Evolutionary conservation across 2,329 filamentous ascomycete species (phyloP), one percentile per base, ranked within the genome.

Genomic region (Ceratocystis harringtonii): DNA sequence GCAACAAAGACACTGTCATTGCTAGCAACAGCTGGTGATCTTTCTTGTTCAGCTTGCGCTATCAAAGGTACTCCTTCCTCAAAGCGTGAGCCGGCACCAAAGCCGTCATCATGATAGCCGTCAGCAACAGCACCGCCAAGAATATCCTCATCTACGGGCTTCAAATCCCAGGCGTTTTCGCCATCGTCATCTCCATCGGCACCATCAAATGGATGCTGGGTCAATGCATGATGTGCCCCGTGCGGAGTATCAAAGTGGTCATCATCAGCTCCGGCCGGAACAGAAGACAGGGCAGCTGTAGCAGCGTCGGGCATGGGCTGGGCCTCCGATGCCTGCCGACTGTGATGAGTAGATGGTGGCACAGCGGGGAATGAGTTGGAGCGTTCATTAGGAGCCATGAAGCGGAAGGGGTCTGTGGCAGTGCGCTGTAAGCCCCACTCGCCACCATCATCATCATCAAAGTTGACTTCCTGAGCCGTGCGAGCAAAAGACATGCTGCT

Each of bases 21-120:
- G 28, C 6, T 4, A 28, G 52, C 19, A 60, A 69, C 15, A 72
- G 72, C 3, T 1, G 36, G 10, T 15, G 36, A 41, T 15, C 10
- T 41, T 3, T 41, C 36, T 41, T 41, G 36, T 15, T 41, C 36
- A 41, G 69, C 67, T 50, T 75, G 69, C 2, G 71, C 65, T 61
- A 84, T 83, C 67, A 90, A 74, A 0, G 87, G 86, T 3, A 90
- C 67, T 0, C 87, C 87, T 74, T 90, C 87, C 66, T 88, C 86
- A 68, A 81, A 90, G 57, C 87, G 81, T 28, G 81, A 80, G 30
- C 86, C 81, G 0, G 76, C 75, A 25, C 75, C 76, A 45, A 79
- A 76, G 44, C 76, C 76, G 12, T 77, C 36, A 41, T 41, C 36
- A 41, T 41, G 36, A 41, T 41, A 74, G 1, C 72, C 68, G 52